Evolutionary conservation across 805 yeast species (phyloP), one percentile per base, ranked within the genome.

Genomic region (Yarrowia sp.): DNA sequence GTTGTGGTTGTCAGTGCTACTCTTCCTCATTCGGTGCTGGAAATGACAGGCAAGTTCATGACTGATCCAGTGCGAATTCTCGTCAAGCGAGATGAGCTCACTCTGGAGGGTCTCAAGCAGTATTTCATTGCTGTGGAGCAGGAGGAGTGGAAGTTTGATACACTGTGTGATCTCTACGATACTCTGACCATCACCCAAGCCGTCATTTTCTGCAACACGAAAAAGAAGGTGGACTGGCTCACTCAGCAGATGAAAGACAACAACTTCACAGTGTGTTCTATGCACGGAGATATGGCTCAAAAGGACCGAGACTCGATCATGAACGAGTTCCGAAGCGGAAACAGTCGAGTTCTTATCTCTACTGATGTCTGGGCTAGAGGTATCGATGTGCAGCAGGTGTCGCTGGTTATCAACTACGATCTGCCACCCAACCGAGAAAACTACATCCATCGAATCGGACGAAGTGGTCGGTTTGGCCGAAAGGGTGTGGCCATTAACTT

Each of bases 391-490:
- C 98, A 92, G 81, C 98, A 92, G 80, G 97, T 92, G 66, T 91
- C 97, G 36, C 83, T 93, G 71, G 98, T 92, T 69, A 90, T 92
- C 70, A 92, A 92, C 83, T 92, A 91, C 80, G 98, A 92, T 78
- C 80, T 92, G 72, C 98, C 98, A 48, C 82, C 85, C 70, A 89
- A 88, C 81, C 86, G 89, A 77, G 97, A 92, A 79, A 92, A 90
- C 82, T 93, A 95, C 78, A 89, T 93, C 74, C 99, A 93, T 81
- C 86, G 99, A 81, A 96, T 93, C 74, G 99, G 99, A 78, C 87
- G 99, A 81, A 90, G 96, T 72, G 99, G 99, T 74, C 87, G 99
- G 79, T 93, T 93, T 82, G 99, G 99, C 76, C 86, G 99, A 79
- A 93, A 92, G 81, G 99, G 99, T 82, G 93, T 90, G 68, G 98